Conservation (phyloP, 805 yeast species). For the Starmerella cellae region DNA sequence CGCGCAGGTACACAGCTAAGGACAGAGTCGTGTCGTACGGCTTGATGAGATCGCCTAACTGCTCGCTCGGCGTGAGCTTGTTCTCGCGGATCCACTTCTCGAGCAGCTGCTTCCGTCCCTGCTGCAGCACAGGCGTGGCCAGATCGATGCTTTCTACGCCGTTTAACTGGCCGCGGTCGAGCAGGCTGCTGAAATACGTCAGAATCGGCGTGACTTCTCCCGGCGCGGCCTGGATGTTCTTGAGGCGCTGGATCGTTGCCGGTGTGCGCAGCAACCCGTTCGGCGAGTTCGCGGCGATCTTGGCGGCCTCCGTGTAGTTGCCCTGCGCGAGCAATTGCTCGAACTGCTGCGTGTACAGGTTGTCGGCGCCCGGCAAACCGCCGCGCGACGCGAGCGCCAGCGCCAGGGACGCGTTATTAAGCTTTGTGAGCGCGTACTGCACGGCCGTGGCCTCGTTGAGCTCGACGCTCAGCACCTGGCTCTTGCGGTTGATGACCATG, state of each 20-base stretch:
- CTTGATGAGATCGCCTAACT: conserved; percentile 89
- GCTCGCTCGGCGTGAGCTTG: conserved; percentile 89
- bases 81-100: conserved; percentile 96
- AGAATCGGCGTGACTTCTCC: conserved; percentile 91
- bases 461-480: conserved; percentile 89
- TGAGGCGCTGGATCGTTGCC: conserved; percentile 84
- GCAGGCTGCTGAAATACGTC: conserved; percentile 78
- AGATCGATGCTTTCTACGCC: conserved; percentile 87
- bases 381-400: conserved; percentile 85
- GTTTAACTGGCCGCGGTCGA: conserved; percentile 87
- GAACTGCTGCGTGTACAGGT: conserved; percentile 79
- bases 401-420: conserved; percentile 78
- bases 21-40: conserved; percentile 78
- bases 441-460: conserved; percentile 71
- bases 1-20: conserved; percentile 76
- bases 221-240: conserved; percentile 78
- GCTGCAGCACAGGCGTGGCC: conserved; percentile 90
- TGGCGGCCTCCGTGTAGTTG: conserved; percentile 84
- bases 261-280: conserved; percentile 72
- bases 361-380: conserved; percentile 95
- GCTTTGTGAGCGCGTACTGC: conserved; percentile 75
- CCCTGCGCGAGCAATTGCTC: conserved; percentile 71
- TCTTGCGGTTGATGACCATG: conserved; percentile 83
- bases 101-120: conserved; percentile 80
- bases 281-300: conserved; percentile 89